Evolutionary conservation across 192 early-diverging fungal genomes (phyloP), one percentile per base, ranked within the genome.

Genomic region (Entrophospora sp.): DNA sequence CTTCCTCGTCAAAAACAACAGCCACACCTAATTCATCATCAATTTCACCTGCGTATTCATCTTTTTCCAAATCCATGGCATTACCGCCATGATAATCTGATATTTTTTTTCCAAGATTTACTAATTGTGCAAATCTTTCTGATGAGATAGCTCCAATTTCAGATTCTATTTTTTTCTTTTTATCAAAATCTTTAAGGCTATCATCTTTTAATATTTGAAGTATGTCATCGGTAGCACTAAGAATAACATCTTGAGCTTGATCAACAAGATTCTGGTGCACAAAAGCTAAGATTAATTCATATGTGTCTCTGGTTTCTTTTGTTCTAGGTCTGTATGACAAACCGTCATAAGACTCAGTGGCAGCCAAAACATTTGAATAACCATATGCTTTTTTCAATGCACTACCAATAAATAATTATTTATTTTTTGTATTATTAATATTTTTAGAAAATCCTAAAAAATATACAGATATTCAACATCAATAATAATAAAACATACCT

Each of bases 1-100:
- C 91, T 14, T 94, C 93, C 46, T 94, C 95, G 65, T 94, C 95
- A 75, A 99, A 96, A 1, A 94, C 89, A 14, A 98, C 95, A 3
- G 95, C 94, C 16, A 98, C 91, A 46, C 94, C 95, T 10, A 87
- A 72, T 67, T 93, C 89, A 43, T 96, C 92, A 43, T 94, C 96
- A 31, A 82, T 83, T 5, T 79, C 84, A 49, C 72, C 86, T 5
- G 70, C 79, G 7, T 64, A 38, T 28, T 75, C 79, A 32, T 77
- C 80, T 40, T 83, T 82, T 40, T 87, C 91, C 4, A 75, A 81
- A 28, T 71, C 80, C 67, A 75, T 72, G 8, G 70, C 75, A 4
- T 80, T 82, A n/a, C 68, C 81, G 3, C 71, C 60, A 7, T 80
- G 48, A 49, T 90, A 99, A 68, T 99, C 97, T 4, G 95, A 96